phyloP scores from a whole-genome alignment of 192 early-diverging fungal species.

The Coemansia umbellata region DNA sequence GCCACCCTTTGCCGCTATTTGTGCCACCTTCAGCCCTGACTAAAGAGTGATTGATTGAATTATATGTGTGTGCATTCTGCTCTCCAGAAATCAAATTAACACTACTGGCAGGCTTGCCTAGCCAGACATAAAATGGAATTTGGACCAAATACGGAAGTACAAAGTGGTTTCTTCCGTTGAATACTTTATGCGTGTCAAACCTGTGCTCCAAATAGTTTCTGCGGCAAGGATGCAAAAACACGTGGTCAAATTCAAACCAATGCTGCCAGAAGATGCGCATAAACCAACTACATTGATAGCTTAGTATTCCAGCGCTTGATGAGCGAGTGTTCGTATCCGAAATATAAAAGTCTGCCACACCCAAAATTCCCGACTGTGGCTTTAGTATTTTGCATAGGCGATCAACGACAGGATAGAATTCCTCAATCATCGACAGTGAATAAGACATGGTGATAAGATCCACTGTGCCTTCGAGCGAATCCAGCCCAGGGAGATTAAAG shows the following conservation, averaged over 20 bases:
- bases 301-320: constrained; percentile 45
- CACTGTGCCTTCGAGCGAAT: constrained; percentile 54
- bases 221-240: constrained; percentile 71
- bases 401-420: constrained; percentile 67
- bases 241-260: constrained; percentile 85
- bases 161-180: constrained; percentile 72
- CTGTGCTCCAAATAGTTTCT: constrained; percentile 82
- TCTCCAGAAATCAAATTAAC: background rate
- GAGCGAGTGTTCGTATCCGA: constrained; percentile 31
- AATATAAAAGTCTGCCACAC: constrained; percentile 80
- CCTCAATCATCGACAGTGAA: constrained; percentile 85
- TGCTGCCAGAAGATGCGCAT: constrained; percentile 81
- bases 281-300: constrained; percentile 72
- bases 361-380: constrained; percentile 62
- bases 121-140: constrained; percentile 87
- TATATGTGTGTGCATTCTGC: background rate
- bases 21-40: background rate
- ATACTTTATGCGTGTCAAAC: constrained; percentile 70
- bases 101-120: constrained; percentile 41
- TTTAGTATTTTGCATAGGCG: constrained; percentile 57
- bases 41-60: too few species aligned
- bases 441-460: constrained; percentile 84
- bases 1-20: constrained; percentile 5
- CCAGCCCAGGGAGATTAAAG: constrained; percentile 61
- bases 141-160: constrained; percentile 64